Base-by-base conservation (phyloP, 148 eudicot genomes). In the Rhododendron henanense region DNA sequence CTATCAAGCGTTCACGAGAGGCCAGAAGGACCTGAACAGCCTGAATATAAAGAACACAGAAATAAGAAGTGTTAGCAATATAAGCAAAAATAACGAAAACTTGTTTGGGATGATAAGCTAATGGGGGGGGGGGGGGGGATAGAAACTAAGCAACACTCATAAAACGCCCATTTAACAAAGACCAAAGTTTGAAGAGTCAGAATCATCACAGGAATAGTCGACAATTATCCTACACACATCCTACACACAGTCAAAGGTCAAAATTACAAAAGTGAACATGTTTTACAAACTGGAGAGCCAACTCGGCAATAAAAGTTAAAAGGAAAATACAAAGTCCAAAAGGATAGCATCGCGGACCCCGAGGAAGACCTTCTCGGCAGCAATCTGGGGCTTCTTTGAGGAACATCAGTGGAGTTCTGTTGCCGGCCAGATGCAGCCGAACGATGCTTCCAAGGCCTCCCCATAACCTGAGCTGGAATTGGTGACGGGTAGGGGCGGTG, bases 1-100 rank as follows among this genome's bases (percentile, higher is more conserved):
- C 84, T 85, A 88, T 89, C 81, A 97, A 90, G 61, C 84, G 91
- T 16, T 90, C 93, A 85, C 96, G 96, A 31, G 93, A 83, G 51
- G 89, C 93, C 85, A 94, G 85, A 87, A 97, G 98, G 82, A 91
- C 75, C 87, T 92, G 95, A 88, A 97, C 96, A 86, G 99, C 99
- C 99, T 97, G 87, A 55, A 85, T 23, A 85, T 35, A 81, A 61
- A 77, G 23, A 3, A 67, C 57, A 31, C 78, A 51, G 37, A 47
- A 23, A 21, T 82, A 63, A 21, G 15, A 21, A 44, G 28, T 9
- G 23, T 16, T 11, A 18, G 10, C 44, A 6, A 75, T 2, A 14
- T 37, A 74, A 76, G 79, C 28, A 37, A 16, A 74, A 16, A 13
- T 75, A 21, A 75, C 14, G 18, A 35, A 35, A 35, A 35, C 6